Evolutionary conservation across 1,284 basidiomycete species (phyloP).

Genomic region (Abortiporus biennis): DNA sequence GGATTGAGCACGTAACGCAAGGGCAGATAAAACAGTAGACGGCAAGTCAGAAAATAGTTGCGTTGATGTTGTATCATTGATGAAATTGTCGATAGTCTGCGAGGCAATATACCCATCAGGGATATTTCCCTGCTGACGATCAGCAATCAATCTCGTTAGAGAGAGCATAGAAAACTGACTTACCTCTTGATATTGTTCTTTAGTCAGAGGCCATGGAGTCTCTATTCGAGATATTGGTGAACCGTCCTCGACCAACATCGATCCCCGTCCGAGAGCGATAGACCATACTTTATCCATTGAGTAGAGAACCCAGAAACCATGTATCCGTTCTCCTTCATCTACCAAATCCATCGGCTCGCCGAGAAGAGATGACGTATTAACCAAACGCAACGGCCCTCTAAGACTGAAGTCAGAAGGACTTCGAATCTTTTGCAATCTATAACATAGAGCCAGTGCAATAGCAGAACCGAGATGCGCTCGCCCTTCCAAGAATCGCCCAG

Average conservation of each 20-base stretch:
- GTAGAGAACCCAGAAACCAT: constrained; percentile 69
- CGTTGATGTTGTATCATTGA: constrained; percentile 18
- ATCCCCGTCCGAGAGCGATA: constrained; percentile 49
- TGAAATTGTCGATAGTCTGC: constrained; percentile 21
- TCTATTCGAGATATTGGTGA: constrained; percentile 37
- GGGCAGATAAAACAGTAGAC: constrained; percentile 10
- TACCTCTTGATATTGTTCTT: constrained; percentile 54
- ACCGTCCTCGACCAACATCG: constrained; percentile 31
- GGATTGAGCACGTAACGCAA: constrained; percentile 25
- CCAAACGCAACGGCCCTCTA: constrained; percentile 1
- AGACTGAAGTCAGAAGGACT: constrained; percentile 9
- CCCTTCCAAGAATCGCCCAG: constrained; percentile 35
- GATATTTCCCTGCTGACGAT: constrained; percentile 21
- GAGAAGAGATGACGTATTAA: constrained; percentile 15
- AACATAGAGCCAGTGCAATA: constrained; percentile 28
- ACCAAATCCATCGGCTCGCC: constrained; percentile 31
- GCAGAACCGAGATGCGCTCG: constrained; percentile 36
- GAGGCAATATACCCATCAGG: constrained; percentile 10
- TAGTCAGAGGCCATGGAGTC: constrained; percentile 60
- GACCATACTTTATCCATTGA: constrained; percentile 62
- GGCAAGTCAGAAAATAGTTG: too few relatives aligned
- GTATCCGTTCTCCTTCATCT: constrained; percentile 56
- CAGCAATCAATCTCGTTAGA: too few relatives aligned
- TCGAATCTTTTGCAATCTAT: constrained; percentile 29
- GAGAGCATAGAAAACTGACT: too few relatives aligned